Evolutionary conservation across 495 filamentous ascomycete genomes (phyloP).

Genomic region (Amphirosellinia nigrospora): DNA sequence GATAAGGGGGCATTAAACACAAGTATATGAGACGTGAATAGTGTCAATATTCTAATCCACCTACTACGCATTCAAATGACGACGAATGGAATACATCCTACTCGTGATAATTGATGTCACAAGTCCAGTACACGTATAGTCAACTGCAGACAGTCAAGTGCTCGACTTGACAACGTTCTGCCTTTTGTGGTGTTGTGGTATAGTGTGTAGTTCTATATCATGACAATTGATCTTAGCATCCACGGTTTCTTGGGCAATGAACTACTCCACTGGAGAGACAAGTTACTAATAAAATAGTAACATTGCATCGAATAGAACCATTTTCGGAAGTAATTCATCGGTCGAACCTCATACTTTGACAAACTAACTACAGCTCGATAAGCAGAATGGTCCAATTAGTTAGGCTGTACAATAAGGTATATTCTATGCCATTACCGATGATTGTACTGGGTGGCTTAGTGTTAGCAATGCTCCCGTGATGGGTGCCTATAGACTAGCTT

Average conservation of each 20-base stretch:
- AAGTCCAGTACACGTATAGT: too few species aligned
- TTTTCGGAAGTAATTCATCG: not conserved
- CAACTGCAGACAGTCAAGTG: too few species aligned
- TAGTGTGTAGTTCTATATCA: too few species aligned
- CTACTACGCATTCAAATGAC: not conserved
- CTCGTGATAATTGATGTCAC: not conserved
- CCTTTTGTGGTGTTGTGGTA: too few species aligned
- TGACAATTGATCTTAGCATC: not conserved
- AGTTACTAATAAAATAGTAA: not conserved
- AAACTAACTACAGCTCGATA: too few species aligned
- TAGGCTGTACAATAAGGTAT: too few species aligned
- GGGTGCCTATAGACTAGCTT: too few species aligned
- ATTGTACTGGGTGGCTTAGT: too few species aligned
- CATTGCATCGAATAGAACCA: not conserved
- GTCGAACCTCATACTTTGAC: not conserved
- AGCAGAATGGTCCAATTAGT: too few species aligned
- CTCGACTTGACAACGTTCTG: too few species aligned
- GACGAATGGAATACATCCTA: not conserved
- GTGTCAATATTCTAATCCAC: not conserved
- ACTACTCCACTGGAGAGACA: not conserved
- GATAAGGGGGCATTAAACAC: not conserved
- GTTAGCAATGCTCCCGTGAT: too few species aligned
- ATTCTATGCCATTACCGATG: too few species aligned
- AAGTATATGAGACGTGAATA: not conserved
- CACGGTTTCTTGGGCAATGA: not conserved